Percentiles rank a stretch among this genome's conserved stretches.
Conservation (phyloP, 345 rosid genomes). For the Pugionium cornutum region DNA sequence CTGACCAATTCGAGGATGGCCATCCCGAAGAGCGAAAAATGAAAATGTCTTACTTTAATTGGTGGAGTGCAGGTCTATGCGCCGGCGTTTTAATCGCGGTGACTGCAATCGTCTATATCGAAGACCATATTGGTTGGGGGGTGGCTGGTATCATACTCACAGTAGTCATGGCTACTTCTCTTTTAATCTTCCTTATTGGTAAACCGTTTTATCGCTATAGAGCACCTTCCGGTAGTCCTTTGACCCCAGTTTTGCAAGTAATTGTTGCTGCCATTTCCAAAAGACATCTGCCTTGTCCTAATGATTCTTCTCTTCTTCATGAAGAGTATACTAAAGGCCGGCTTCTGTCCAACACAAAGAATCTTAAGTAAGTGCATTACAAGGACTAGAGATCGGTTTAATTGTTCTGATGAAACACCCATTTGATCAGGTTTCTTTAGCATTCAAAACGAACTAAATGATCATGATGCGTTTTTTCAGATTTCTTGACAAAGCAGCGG, state of each 20-base stretch:
- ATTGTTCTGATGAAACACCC: no score
- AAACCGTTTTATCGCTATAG: constrained; percentile 72
- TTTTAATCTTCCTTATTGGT: constrained; percentile 63
- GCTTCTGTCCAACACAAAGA: constrained; percentile 64
- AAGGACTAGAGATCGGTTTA: background rate
- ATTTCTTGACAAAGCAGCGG: constrained; percentile 90
- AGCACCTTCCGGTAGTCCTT: constrained; percentile 70
- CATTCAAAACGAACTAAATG: no score
- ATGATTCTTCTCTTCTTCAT: constrained; percentile 52
- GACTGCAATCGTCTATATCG: constrained; percentile 67
- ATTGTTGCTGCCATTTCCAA: constrained; percentile 72
- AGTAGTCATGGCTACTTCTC: constrained; percentile 62
- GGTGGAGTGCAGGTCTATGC: constrained; percentile 90
- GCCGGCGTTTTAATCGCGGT: constrained; percentile 73
- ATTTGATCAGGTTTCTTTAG: no score
- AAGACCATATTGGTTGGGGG: constrained; percentile 87
- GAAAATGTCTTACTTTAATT: constrained; percentile 91
- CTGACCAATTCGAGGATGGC: constrained; percentile 89
- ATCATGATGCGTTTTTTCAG: constrained; percentile 40
- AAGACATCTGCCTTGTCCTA: constrained; percentile 64
- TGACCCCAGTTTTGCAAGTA: constrained; percentile 84
- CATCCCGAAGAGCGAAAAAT: constrained; percentile 67
- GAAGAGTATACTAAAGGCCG: constrained; percentile 53
- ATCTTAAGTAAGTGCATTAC: constrained; percentile 58
- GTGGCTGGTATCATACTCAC: constrained; percentile 65